phyloP scores from a whole-genome alignment of 2,329 filamentous ascomycete genomes.

The Annulohypoxylon truncatum region DNA sequence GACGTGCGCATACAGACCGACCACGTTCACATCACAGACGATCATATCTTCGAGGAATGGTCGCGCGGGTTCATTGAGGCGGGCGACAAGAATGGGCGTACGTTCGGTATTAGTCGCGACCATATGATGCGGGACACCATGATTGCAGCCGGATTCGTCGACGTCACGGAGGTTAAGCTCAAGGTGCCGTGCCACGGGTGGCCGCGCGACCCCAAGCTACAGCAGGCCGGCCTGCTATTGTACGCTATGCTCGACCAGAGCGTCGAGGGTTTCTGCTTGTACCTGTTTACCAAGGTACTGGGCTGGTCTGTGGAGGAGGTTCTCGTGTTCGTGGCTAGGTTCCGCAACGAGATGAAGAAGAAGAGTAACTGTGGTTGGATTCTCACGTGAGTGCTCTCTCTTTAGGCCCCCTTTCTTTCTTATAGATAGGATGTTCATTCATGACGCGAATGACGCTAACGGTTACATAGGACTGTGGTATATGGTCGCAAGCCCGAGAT shows the following conservation, averaged over 20 bases:
- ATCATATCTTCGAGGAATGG: slow-evolving; percentile 48
- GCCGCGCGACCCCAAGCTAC: slow-evolving; percentile 56
- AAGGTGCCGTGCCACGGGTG: slow-evolving; percentile 61
- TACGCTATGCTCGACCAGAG: slow-evolving; percentile 28
- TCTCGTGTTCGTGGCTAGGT: slow-evolving; percentile 15
- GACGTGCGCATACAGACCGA: slow-evolving; percentile 57
- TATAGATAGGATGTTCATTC: background rate
- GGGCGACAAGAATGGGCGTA: slow-evolving; percentile 45
- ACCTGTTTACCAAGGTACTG: slow-evolving; percentile 17
- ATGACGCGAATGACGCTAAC: background rate
- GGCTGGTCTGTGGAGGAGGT: slow-evolving; percentile 24
- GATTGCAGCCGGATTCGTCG: slow-evolving; percentile 55
- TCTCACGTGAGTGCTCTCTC: slow-evolving; percentile 13
- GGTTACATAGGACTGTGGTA: slow-evolving; percentile 17
- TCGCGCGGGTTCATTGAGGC: slow-evolving; percentile 50
- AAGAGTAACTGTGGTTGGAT: slow-evolving; percentile 26
- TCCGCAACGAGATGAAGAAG: slow-evolving; percentile 21
- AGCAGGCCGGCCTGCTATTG: slow-evolving; percentile 53
- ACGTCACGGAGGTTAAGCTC: slow-evolving; percentile 55
- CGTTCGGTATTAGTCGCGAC: slow-evolving; percentile 54
- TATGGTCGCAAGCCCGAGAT: slow-evolving; percentile 23
- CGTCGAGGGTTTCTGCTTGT: slow-evolving; percentile 21
- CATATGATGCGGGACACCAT: slow-evolving; percentile 50
- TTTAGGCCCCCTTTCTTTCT: background rate
- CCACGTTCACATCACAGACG: slow-evolving; percentile 54